Base-by-base conservation (phyloP, 164 flowering plant species). In the Aristolochia californica region DNA sequence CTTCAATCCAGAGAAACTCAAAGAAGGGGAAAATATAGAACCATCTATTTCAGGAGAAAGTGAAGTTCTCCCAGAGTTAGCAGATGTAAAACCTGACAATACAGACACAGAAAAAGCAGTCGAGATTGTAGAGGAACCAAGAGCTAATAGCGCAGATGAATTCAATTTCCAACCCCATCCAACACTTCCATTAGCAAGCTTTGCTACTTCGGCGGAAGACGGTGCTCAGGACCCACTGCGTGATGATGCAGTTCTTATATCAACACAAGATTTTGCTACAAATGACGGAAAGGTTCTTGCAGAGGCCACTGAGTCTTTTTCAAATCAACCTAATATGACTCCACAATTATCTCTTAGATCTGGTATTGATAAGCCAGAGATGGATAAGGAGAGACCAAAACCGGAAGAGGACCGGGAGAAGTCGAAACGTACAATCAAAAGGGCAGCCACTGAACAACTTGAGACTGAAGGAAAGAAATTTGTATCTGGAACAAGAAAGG, bases 401-500 rank as follows among this genome's bases (percentile, higher is more conserved):
- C 66, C 74, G 61, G 81, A 71, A 63, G 28, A 27, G 13, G 79
- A 71, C 38, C 48, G 10, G 53, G 87, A 81, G 60, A 74, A 70
- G 48, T 65, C 71, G 2, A 78, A 66, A 57, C 70, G 52, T 44
- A 68, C 83, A 56, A 34, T 63, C 61, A 74, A 83, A 74, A 70
- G 76, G 60, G 48, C 54, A 30, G 82, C 82, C 63, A 52, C 80
- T 61, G 88, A 82, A 57, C 66, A 72, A 65, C 72, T 75, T 58
- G 82, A 81, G 62, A 72, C 73, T 18, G 89, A 81, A 34, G 74
- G 60, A 23, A 83, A 74, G 68, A 81, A 76, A 60, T 48, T 57
- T 71, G 71, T 57, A 15, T 62, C 25, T 73, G 87, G 81, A 48
- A 75, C 85, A 43, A 80, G 77, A 60, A 85, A 82, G 73, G 69